Base-by-base conservation (phyloP, 495 filamentous ascomycete species). In the Talaromyces adpressus region DNA sequence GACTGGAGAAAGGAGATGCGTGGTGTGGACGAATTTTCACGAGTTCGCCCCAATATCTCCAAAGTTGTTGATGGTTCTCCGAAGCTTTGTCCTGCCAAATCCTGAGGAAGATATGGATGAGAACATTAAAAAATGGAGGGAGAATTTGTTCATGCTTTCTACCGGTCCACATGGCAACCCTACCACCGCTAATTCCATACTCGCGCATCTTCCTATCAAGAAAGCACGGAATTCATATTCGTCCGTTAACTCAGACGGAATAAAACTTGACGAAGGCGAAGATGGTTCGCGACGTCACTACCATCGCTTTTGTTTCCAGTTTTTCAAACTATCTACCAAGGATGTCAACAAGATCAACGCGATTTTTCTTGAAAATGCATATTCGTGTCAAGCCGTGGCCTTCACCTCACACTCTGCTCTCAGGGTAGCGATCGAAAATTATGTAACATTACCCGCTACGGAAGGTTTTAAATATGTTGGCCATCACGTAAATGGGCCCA, bases 11-110 rank as follows among this genome's bases (percentile, higher is more conserved):
- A n/a, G 45, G 18, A 63, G 22, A 53, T 34, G 9, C 29, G 51
- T 41, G 22, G 14, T 49, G 23, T 77, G 68, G 23, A 77, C 74
- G 1, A 71, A 74, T 7, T 72, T 75, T 29, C 81, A 85, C 57
- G 62, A 68, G 7, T 78, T 85, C 64, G 75, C 77, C 3, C 77
- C 79, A 3, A 64, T 85, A n/a, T 79, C 82, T 2, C 79, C 82
- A 0, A 75, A 70, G 60, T 63, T 85, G 11, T 76, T 84, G 66
- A 74, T 84, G 23, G 69, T 85, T 11, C 69, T 83, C 14, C 69
- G 82, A 41, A 71, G 65, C 34, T 61, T 63, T 27, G 29, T 72
- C 14, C 57, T 78, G 6, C 68, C 68, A 5, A 36, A 41, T 25
- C 39, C 41, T 8, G 57, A 59, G 14, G 66, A 66, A 59, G 68